Evolutionary conservation across 257 asterid genomes (phyloP), one percentile per base, ranked within the genome.

Genomic region (Nicotiana obtusifolia): DNA sequence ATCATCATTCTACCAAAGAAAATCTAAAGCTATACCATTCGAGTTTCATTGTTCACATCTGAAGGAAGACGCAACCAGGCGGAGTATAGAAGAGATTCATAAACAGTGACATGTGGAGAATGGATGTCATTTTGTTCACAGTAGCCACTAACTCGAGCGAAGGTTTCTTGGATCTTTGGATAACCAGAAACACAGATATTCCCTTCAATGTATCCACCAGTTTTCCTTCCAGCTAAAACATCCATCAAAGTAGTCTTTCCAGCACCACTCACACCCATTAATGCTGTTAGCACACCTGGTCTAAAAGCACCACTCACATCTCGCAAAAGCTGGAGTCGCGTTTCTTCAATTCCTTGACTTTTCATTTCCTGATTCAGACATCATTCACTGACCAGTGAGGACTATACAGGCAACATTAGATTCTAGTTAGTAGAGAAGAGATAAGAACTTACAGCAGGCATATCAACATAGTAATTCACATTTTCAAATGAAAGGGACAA

Each of bases 261-360:
- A 16, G 96, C 96, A 24, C 96, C 96, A 71, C 94, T 91, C 28
- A 90, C 94, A 3, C 96, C 96, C 89, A 91, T 87, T 81, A 91
- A 78, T 16, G 94, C 96, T 78, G 94, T 91, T 80, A 91, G 83
- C 19, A 90, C 91, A 37, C 96, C 96, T 1, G 96, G 94, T 68
- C 94, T 87, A 56, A 91, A 91, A 37, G 91, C 92, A 49, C 96
- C 96, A 80, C 91, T 90, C 4, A 91, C 91, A 1, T 89, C 94
- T 73, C 84, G 85, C 81, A 91, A 60, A 60, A 91, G 76, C 80
- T 88, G 94, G 52, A 91, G 92, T 4, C 92, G 87, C 2, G 82
- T 88, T 83, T 89, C 92, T 77, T 91, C 91, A 68, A 89, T 82
- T 31, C 95, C 96, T 86, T 90, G 89, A 80, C 84, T 83, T 84